phyloP scores from a whole-genome alignment of 148 eudicot genomes.

The Chenopodium berlandieri region DNA sequence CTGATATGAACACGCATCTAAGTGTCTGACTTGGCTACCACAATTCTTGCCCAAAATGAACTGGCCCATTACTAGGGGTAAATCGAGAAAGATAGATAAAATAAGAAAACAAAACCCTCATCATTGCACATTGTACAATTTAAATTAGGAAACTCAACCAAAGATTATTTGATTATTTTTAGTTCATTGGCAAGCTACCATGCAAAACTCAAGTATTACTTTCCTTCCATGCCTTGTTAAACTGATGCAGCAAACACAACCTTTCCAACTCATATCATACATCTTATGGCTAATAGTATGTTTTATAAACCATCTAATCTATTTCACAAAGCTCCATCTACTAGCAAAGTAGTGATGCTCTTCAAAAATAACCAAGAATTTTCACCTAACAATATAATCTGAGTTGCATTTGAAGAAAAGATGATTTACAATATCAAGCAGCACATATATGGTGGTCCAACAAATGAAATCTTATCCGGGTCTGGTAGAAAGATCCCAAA shows the following conservation, averaged over 20 bases:
- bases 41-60: too few relatives aligned
- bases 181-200: background rate
- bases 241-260: background rate
- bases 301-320: background rate
- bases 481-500: background rate
- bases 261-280: background rate
- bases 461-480: background rate
- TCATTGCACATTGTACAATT: too few relatives aligned
- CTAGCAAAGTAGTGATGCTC: background rate
- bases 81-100: too few relatives aligned
- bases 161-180: background rate
- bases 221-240: background rate
- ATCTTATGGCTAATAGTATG: background rate
- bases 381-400: background rate
- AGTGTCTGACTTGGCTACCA: too few relatives aligned
- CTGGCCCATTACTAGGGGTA: background rate
- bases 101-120: background rate
- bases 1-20: too few relatives aligned
- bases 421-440: background rate
- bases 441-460: background rate
- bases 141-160: background rate
- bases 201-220: background rate
- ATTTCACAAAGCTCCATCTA: background rate
- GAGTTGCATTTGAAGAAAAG: background rate
- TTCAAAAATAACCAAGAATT: background rate